Evolutionary conservation across 2,329 filamentous ascomycete species (phyloP).

Genomic region (Keithomyces neogunnii): DNA sequence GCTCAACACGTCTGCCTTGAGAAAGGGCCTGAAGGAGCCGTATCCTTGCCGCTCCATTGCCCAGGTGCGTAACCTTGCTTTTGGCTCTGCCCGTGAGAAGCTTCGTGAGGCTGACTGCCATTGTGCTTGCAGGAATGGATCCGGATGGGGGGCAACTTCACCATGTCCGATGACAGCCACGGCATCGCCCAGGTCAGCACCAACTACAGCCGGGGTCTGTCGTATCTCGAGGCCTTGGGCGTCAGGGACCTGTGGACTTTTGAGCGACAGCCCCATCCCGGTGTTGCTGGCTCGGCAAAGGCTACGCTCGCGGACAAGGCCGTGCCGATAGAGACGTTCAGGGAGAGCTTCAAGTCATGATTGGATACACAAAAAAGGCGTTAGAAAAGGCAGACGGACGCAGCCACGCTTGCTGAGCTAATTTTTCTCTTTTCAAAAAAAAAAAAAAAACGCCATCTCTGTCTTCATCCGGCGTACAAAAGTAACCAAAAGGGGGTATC

Average conservation of each 20-base stretch:
- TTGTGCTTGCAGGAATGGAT: slow-evolving; percentile 54
- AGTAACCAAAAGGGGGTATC: slow-evolving; percentile 15
- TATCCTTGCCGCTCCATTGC: slow-evolving; percentile 79
- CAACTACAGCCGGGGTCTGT: slow-evolving; percentile 65
- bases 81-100: not conserved
- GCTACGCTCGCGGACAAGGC: slow-evolving; percentile 32
- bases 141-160: slow-evolving; percentile 68
- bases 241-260: slow-evolving; percentile 55
- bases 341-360: slow-evolving; percentile 17
- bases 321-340: slow-evolving; percentile 33
- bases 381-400: not conserved
- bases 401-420: not conserved
- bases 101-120: not conserved
- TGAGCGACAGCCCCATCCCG: slow-evolving; percentile 26
- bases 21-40: slow-evolving; percentile 85
- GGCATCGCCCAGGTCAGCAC: slow-evolving; percentile 79
- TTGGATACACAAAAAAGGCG: not conserved
- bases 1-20: slow-evolving; percentile 76
- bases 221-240: slow-evolving; percentile 60
- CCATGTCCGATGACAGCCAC: slow-evolving; percentile 92
- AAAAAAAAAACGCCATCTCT: too few relatives aligned
- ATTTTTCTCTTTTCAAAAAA: not conserved
- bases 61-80: slow-evolving; percentile 41
- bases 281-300: slow-evolving; percentile 19
- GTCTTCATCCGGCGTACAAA: not conserved